Conservation (phyloP, 495 filamentous ascomycete species). For the Penicillium dipodomyicola region DNA sequence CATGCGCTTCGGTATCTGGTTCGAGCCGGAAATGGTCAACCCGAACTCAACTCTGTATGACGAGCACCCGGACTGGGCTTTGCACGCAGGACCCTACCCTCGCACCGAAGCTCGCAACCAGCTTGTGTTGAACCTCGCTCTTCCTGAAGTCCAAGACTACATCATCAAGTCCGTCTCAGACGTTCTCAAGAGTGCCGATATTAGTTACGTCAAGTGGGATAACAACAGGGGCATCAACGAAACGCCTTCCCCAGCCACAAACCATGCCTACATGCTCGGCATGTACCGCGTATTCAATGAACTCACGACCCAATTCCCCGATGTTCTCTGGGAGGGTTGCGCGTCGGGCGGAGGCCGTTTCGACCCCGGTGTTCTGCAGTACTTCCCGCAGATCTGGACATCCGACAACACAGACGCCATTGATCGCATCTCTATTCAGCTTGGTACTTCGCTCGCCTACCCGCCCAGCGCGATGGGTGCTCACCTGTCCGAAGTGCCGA, state of each 20-base stretch:
- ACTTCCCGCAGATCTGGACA: constrained; percentile 58
- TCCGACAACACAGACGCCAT: constrained; percentile 56
- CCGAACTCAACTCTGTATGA: constrained; percentile 52
- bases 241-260: constrained; percentile 43
- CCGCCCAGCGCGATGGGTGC: constrained; percentile 56
- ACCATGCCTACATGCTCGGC: constrained; percentile 54
- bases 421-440: constrained; percentile 52
- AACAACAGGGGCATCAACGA: constrained; percentile 57
- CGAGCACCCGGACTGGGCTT: constrained; percentile 54
- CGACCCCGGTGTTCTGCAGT: constrained; percentile 54
- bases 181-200: constrained; percentile 47
- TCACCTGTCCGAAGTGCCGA: constrained; percentile 54
- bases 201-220: constrained; percentile 58
- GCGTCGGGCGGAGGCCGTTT: constrained; percentile 56
- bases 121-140: constrained; percentile 52
- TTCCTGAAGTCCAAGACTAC: constrained; percentile 53
- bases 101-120: constrained; percentile 51
- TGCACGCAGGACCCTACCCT: constrained; percentile 51
- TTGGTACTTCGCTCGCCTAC: constrained; percentile 54
- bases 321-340: constrained; percentile 58
- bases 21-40: constrained; percentile 61
- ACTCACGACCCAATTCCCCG: constrained; percentile 50
- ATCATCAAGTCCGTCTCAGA: constrained; percentile 49
- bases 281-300: constrained; percentile 54
- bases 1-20: constrained; percentile 55